These are phyloP conservation scores for Mortierella sp. DNA, from an alignment of 371 early-diverging fungal genomes.

Conservation along the genomic window DNA sequence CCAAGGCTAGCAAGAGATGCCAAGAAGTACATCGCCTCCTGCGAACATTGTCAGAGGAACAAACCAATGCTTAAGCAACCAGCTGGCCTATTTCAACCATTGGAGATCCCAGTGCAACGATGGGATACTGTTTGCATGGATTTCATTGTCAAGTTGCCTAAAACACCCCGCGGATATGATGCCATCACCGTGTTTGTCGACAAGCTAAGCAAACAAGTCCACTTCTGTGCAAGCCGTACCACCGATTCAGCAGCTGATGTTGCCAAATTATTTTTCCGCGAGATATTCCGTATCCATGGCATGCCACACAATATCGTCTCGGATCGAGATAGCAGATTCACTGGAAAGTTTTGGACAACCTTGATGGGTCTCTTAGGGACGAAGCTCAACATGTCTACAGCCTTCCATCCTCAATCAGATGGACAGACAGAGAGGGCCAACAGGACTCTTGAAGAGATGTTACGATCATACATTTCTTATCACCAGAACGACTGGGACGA, in stretches of 20 bases:
- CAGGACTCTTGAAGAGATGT: conserved; percentile 59
- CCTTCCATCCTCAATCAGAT: conserved; percentile 63
- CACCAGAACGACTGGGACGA: conserved; percentile 61
- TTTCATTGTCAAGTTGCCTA: conserved; percentile 24
- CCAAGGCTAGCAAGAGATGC: neutral
- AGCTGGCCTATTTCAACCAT: conserved; percentile 19
- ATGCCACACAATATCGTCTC: conserved; percentile 24
- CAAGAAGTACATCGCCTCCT: neutral
- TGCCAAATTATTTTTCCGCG: conserved; percentile 19
- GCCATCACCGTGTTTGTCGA: conserved; percentile 60
- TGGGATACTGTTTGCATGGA: conserved; percentile 29
- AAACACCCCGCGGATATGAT: conserved; percentile 37
- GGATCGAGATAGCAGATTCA: conserved; percentile 14
- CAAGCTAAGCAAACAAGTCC: conserved; percentile 56
- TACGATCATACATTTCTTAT: conserved; percentile 54
- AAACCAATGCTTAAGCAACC: too few relatives aligned
- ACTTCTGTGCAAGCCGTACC: conserved; percentile 13
- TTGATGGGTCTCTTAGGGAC: conserved; percentile 20
- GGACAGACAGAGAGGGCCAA: conserved; percentile 64
- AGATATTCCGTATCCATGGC: conserved; percentile 34
- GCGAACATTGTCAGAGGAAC: conserved; percentile 1
- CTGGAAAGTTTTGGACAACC: neutral
- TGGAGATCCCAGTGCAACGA: conserved; percentile 15
- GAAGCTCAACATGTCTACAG: conserved; percentile 51
- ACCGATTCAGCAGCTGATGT: conserved; percentile 19